These are phyloP conservation scores for Lasiosphaeria ovina DNA, from an alignment of 495 filamentous ascomycete species.

Conservation along the genomic window DNA sequence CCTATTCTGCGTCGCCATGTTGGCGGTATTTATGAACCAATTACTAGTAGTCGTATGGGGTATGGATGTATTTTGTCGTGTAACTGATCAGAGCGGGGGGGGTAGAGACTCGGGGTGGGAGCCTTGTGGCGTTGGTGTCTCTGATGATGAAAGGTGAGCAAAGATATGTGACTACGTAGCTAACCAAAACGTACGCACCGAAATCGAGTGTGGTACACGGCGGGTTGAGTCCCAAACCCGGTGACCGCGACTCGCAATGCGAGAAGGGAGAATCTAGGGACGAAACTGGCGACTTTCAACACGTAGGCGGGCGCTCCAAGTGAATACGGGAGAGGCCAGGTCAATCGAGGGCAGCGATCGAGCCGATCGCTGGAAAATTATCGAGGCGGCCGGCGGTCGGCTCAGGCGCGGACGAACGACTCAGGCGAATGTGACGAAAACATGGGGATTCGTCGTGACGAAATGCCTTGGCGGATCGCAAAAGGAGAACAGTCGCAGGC, in stretches of 20 bases:
- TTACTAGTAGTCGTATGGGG: neutral
- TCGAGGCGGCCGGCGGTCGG: constrained; percentile 11
- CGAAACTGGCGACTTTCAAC: neutral
- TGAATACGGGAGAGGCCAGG: neutral
- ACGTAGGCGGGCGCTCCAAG: too few species aligned
- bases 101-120: neutral
- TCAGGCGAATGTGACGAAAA: constrained; percentile 15
- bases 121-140: neutral
- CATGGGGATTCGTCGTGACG: constrained; percentile 18
- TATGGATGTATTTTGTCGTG: constrained; percentile 1
- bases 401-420: constrained; percentile 21
- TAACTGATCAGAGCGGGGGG: neutral
- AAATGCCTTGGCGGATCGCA: constrained; percentile 2
- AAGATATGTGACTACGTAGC: too few species aligned
- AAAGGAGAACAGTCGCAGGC: neutral
- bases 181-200: too few species aligned
- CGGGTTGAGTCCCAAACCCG: neutral
- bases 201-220: neutral
- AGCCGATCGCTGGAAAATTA: constrained; percentile 7
- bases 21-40: constrained; percentile 11
- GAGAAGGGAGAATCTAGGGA: neutral
- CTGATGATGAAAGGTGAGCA: too few species aligned
- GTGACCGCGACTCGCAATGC: too few species aligned
- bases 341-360: constrained; percentile 12
- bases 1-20: constrained; percentile 31